These are phyloP conservation scores for Phaffia rhodozyma DNA, from an alignment of 1,284 basidiomycete genomes.

Conservation along the genomic window DNA sequence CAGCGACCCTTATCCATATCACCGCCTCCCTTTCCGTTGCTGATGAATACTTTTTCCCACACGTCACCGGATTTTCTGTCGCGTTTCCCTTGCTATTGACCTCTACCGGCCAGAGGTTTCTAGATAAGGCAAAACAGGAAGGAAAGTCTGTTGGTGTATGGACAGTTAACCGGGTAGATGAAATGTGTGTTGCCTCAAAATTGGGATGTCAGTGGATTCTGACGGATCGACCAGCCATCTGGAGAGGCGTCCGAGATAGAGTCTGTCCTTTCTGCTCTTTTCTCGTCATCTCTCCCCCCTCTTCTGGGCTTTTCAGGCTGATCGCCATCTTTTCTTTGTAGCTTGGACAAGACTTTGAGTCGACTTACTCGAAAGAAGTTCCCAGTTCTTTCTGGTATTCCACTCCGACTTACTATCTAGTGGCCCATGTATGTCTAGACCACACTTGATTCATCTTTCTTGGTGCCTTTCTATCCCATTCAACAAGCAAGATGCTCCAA, in stretches of 20 bases:
- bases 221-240: slow-evolving; percentile 9
- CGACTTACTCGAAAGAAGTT: background rate
- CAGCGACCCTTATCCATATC: slow-evolving; percentile 9
- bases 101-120: slow-evolving; percentile 45
- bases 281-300: background rate
- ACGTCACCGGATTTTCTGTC: slow-evolving; percentile 42
- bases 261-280: background rate
- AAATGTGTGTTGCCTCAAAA: slow-evolving; percentile 45
- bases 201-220: slow-evolving; percentile 9
- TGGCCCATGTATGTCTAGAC: background rate
- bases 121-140: slow-evolving; percentile 55
- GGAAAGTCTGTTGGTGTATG: slow-evolving; percentile 80
- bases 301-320: background rate
- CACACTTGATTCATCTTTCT: background rate
- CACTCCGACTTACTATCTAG: background rate
- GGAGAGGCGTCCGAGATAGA: slow-evolving; percentile 5
- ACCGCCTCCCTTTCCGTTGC: slow-evolving; percentile 74
- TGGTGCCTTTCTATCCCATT: too few relatives aligned
- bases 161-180: slow-evolving; percentile 76
- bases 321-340: background rate
- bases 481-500: too few relatives aligned
- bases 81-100: slow-evolving; percentile 14
- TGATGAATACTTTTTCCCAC: slow-evolving; percentile 60
- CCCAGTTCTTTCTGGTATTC: slow-evolving; percentile 1
- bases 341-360: slow-evolving; percentile 9